Conservation (phyloP, 2,329 filamentous ascomycete species). For the Colletotrichum spinosum region DNA sequence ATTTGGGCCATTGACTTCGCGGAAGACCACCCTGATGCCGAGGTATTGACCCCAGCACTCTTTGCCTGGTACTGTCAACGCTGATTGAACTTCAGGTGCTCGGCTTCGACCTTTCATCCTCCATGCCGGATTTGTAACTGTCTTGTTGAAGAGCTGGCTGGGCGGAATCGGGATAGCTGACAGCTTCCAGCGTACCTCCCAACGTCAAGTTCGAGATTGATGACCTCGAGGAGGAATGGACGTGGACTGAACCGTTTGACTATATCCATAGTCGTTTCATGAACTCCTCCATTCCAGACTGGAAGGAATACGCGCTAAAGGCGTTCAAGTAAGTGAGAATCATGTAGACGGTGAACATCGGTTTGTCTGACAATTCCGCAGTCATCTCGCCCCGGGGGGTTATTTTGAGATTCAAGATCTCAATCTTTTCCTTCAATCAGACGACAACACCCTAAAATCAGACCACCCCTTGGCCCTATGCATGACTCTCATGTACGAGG, state of each 20-base stretch:
- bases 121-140: conserved; percentile 51
- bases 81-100: conserved; percentile 40
- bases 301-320: conserved; percentile 57
- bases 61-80: background rate
- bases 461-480: conserved; percentile 39
- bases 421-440: conserved; percentile 49
- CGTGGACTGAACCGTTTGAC: conserved; percentile 60
- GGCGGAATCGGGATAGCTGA: background rate
- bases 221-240: conserved; percentile 44
- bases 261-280: conserved; percentile 69
- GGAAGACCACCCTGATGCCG: conserved; percentile 48
- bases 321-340: conserved; percentile 49
- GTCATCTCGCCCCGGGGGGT: conserved; percentile 62
- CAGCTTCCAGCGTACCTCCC: conserved; percentile 49
- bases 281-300: conserved; percentile 65
- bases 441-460: conserved; percentile 51
- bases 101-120: conserved; percentile 52
- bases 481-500: conserved; percentile 31
- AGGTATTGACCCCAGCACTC: conserved; percentile 36
- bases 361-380: conserved; percentile 37
- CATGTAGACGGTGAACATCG: too few species aligned
- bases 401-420: conserved; percentile 58
- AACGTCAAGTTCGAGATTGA: conserved; percentile 54
- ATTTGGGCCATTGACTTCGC: conserved; percentile 44
- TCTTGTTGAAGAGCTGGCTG: too few species aligned